Evolutionary conservation across 352 stramenopile species (phyloP), one percentile per base, ranked within the genome.

Genomic region (Phytopythium aichiense): DNA sequence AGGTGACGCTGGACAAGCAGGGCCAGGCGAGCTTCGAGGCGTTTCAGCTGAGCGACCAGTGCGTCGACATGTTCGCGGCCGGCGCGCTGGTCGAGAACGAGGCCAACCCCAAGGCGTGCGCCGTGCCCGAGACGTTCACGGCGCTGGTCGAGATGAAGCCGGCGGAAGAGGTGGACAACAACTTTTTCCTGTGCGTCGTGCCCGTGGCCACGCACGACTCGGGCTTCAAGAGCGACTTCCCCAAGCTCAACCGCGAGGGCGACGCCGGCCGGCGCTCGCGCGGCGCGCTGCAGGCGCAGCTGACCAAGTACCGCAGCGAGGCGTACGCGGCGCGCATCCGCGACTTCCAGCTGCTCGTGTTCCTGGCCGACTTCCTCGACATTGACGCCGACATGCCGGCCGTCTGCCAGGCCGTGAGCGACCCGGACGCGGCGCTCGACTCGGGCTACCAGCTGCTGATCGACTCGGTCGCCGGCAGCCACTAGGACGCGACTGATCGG

Each of bases 51-150:
- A 98, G 85, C 63, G 86, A 98, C 70, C 95, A 99, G 71, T 99
- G 95, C 71, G 97, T 99, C 76, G 96, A 98, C 61, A 99, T 99
- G 97, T 98, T 98, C 42, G 95, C 94, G 23, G 92, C 97, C 63
- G 95, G 97, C 58, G 96, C 94, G 40, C 63, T 98, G 37, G 68
- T 96, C 48, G 81, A 97, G 56, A 87, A 94, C 65, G 81, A 92
- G 7, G 74, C 74, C 25, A 88, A 99, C 75, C 91, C 92, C 7
- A 96, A 94, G 76, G 80, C 81, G 57, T 98, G 92, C 66, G 73
- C 82, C n/a, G 83, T 99, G 7, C 90, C 91, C 65, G 89, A 98
- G 64, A 99, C 97, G 2, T 99, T 99, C 72, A 99, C 97, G 20
- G 97, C 96, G 37, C 92, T 99, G 60, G 94, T 99, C 51, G 96